phyloP scores from a whole-genome alignment of 2,329 filamentous ascomycete genomes.

The Mariannaea elegans region DNA sequence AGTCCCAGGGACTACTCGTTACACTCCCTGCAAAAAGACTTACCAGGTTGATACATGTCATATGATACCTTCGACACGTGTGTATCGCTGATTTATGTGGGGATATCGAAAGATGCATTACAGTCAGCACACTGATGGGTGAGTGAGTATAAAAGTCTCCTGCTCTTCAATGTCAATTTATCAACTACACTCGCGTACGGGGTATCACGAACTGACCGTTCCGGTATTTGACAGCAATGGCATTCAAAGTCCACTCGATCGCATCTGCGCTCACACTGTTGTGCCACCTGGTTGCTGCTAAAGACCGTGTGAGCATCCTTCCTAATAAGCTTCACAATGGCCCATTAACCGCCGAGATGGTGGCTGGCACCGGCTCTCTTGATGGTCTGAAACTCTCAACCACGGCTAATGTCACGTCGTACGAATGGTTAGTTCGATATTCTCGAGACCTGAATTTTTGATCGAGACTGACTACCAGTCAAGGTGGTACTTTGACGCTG shows the following conservation, averaged over 20 bases:
- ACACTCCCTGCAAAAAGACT: no score
- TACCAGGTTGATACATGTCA: no score
- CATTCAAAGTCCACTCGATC: not conserved
- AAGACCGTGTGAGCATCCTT: not conserved
- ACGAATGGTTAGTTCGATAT: not conserved
- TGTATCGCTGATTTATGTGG: no score
- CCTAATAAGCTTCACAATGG: not conserved
- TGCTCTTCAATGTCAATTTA: no score
- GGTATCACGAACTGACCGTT: no score
- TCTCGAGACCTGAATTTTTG: not conserved
- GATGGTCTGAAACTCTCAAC: not conserved
- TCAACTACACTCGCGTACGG: no score
- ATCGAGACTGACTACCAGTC: not conserved
- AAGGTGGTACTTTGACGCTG: constrained; percentile 6
- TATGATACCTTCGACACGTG: no score
- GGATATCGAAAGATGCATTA: no score
- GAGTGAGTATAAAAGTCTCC: no score
- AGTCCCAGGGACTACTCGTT: no score
- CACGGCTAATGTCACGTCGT: not conserved
- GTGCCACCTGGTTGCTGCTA: not conserved
- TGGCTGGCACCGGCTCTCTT: not conserved
- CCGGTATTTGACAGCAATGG: not conserved
- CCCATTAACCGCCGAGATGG: not conserved
- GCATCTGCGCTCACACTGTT: not conserved
- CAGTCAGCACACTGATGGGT: no score